Conservation (phyloP, 2,329 filamentous ascomycete species). For the Botrytis fragariae region DNA sequence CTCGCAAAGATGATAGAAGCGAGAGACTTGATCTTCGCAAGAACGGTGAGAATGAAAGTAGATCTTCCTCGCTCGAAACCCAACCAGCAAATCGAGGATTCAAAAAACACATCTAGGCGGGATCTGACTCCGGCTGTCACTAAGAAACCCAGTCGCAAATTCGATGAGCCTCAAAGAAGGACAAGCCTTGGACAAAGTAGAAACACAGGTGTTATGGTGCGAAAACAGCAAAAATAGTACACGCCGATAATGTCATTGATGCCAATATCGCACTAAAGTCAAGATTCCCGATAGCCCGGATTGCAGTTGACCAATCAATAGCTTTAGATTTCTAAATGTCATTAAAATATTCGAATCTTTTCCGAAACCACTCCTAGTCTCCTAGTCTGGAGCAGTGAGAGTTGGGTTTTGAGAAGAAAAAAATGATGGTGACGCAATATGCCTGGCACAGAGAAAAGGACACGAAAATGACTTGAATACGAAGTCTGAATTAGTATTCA, state of each 20-base stretch:
- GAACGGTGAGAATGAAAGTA: too few relatives aligned
- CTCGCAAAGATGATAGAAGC: not conserved
- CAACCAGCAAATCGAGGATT: not conserved
- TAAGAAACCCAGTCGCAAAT: not conserved
- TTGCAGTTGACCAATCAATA: not conserved
- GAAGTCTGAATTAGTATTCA: too few relatives aligned
- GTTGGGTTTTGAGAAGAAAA: not conserved
- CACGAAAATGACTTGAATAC: not conserved
- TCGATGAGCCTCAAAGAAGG: not conserved
- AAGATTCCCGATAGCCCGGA: not conserved
- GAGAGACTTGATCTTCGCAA: not conserved
- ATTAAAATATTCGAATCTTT: not conserved
- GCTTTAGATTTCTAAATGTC: not conserved
- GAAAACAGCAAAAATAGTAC: not conserved
- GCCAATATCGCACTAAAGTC: not conserved
- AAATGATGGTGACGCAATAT: not conserved
- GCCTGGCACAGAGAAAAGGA: not conserved
- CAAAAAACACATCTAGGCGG: not conserved
- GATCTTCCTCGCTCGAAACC: not conserved
- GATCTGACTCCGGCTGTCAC: not conserved
- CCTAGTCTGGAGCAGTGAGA: not conserved
- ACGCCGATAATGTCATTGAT: not conserved
- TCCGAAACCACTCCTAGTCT: not conserved
- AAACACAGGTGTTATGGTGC: not conserved
- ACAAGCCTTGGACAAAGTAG: not conserved